A percentile compares a stretch with the other conserved stretches of the same genome.
phyloP scores from a whole-genome alignment of 176 grass and related monocot genomes.

The Aegilops sharonensis region DNA sequence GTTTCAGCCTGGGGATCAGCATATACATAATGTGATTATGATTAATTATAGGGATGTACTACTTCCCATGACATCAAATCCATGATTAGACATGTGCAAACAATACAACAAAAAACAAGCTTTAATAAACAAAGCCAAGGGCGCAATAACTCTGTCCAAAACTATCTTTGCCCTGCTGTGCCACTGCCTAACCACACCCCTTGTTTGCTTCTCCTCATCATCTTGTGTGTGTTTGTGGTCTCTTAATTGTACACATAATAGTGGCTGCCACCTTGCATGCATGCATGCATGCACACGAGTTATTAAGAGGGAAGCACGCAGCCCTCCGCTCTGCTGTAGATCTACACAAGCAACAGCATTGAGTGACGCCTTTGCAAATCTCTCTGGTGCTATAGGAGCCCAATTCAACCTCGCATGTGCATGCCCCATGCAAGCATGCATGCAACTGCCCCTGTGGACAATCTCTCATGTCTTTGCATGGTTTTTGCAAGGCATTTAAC shows the following conservation, averaged over 20 bases:
- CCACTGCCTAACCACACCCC: conserved; percentile 24
- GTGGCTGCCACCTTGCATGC: conserved; percentile 47
- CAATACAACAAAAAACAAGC: background rate
- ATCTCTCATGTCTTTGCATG: conserved; percentile 9
- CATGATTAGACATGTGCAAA: background rate
- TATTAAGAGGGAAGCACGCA: conserved; percentile 24
- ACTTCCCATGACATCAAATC: conserved; percentile 17
- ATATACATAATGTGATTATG: background rate
- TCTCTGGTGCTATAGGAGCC: conserved; percentile 35
- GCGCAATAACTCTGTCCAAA: conserved; percentile 1
- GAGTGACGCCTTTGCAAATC: conserved; percentile 40
- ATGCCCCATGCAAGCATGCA: background rate
- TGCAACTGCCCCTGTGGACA: conserved; percentile 9
- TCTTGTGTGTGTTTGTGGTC: conserved; percentile 11
- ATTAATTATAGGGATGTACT: background rate
- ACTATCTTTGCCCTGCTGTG: conserved; percentile 34
- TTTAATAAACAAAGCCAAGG: background rate
- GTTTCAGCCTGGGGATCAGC: conserved; percentile 18
- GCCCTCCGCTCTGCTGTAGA: conserved; percentile 22
- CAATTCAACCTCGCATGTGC: conserved; percentile 39
- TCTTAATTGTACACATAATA: background rate
- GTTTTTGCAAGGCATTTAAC: conserved; percentile 18
- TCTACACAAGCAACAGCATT: conserved; percentile 34
- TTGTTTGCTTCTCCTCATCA: conserved; percentile 50
- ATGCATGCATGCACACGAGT: conserved; percentile 1